Percentiles rank a stretch among this genome's conserved stretches.
These are phyloP conservation scores for Thuja plicata DNA, from an alignment of 83 land plant genomes.

Conservation along the genomic window DNA sequence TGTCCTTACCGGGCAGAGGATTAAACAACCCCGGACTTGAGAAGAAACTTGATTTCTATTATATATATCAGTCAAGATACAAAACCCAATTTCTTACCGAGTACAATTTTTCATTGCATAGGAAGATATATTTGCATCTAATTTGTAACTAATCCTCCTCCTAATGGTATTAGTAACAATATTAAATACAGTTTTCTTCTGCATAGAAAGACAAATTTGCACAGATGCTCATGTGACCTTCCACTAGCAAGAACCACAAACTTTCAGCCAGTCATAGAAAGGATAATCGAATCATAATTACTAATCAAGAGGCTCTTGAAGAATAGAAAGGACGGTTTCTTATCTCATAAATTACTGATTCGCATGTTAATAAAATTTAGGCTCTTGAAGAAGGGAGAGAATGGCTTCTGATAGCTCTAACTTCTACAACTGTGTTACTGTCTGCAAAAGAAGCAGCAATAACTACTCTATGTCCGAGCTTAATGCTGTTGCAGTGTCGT, in stretches of 20 bases:
- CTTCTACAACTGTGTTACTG: background rate
- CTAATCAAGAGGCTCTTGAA: no score
- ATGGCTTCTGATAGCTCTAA: background rate
- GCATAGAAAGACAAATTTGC: background rate
- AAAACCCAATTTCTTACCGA: background rate
- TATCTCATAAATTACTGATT: background rate
- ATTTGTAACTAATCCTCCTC: background rate
- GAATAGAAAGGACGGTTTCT: no score
- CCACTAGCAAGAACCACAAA: background rate
- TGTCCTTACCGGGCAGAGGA: background rate
- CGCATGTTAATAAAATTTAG: background rate
- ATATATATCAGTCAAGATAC: background rate
- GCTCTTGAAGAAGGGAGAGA: background rate
- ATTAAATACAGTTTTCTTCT: background rate
- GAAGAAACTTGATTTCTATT: background rate
- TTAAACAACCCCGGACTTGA: background rate
- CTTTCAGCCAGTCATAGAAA: background rate
- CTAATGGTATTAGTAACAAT: background rate
- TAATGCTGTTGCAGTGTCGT: background rate
- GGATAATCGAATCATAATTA: background rate
- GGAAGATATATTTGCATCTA: no score
- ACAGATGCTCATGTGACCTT: background rate
- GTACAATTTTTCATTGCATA: no score
- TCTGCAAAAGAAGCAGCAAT: slow-evolving; percentile 1
- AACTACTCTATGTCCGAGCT: background rate